phyloP scores from a whole-genome alignment of 208 protist genomes.

The Acanthamoeba culbertsoni region DNA sequence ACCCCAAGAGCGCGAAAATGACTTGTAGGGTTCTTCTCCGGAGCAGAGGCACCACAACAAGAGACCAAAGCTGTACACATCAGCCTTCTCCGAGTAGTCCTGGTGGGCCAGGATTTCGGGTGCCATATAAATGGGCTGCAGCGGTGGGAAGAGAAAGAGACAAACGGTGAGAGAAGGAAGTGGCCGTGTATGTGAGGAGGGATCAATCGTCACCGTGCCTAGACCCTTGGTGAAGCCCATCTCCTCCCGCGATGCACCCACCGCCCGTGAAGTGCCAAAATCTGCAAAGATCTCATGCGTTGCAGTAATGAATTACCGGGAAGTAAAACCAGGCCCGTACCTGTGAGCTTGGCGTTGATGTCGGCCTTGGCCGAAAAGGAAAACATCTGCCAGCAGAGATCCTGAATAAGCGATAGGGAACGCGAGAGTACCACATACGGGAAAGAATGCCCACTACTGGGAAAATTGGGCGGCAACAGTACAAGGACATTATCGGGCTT shows the following conservation, averaged over 20 bases:
- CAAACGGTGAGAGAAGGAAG: not conserved
- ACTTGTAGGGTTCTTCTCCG: constrained; percentile 1
- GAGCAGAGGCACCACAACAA: not conserved
- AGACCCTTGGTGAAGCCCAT: constrained; percentile 17
- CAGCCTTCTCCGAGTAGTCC: constrained; percentile 75
- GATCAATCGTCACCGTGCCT: constrained; percentile 1
- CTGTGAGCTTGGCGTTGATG: constrained; percentile 51
- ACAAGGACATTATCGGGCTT: constrained; percentile 35
- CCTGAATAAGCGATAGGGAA: too few species aligned
- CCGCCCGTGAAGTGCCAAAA: constrained; percentile 31
- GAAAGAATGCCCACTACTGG: too few species aligned
- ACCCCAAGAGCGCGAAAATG: constrained; percentile 37
- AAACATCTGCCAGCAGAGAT: not conserved
- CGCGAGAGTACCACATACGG: too few species aligned
- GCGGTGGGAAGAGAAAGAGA: not conserved
- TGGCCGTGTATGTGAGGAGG: too few species aligned
- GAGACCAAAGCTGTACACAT: constrained; percentile 65
- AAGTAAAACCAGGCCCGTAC: not conserved
- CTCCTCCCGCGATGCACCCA: not conserved
- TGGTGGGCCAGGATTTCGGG: constrained; percentile 72
- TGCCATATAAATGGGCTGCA: constrained; percentile 69
- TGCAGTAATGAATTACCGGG: not conserved
- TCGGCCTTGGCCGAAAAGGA: constrained; percentile 24
- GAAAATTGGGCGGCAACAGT: not conserved
- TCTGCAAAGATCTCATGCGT: too few species aligned